Percentiles rank a stretch among this genome's conserved stretches.
phyloP scores from a whole-genome alignment of 129 eudicot species.

The Flaveria linearis region DNA sequence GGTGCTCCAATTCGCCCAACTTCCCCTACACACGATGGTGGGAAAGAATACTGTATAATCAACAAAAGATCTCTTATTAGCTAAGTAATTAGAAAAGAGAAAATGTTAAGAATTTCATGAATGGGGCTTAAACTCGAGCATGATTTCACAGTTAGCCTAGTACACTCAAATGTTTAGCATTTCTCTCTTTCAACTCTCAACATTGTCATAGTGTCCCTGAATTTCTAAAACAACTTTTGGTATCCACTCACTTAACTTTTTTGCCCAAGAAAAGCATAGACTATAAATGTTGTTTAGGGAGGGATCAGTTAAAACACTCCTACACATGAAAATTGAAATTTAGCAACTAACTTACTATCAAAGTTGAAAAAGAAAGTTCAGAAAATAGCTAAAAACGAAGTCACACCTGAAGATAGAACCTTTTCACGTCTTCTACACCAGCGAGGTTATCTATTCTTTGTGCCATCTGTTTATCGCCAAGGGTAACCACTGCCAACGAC shows the following conservation, averaged over 20 bases:
- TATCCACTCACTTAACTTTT: no score
- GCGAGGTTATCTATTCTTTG: slow-evolving; percentile 87
- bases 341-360: background rate
- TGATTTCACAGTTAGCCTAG: no score
- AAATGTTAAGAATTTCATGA: background rate
- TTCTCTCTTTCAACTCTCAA: no score
- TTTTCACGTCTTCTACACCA: slow-evolving; percentile 77
- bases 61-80: slow-evolving; percentile 22
- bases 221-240: no score
- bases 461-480: slow-evolving; percentile 51
- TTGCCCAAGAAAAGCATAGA: no score
- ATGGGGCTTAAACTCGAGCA: background rate
- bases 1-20: slow-evolving; percentile 55
- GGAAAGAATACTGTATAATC: slow-evolving; percentile 75
- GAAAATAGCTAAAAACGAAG: slow-evolving; percentile 4
- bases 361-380: slow-evolving; percentile 1
- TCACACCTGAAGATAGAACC: slow-evolving; percentile 94
- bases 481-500: no score
- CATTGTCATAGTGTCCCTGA: no score
- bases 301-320: background rate
- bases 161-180: no score
- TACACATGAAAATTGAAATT: background rate
- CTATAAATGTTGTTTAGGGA: background rate
- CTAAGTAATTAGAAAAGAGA: slow-evolving; percentile 1
- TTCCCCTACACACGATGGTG: slow-evolving; percentile 98